Conservation (phyloP, 1,284 basidiomycete species). For the Ustilago bromivora region DNA sequence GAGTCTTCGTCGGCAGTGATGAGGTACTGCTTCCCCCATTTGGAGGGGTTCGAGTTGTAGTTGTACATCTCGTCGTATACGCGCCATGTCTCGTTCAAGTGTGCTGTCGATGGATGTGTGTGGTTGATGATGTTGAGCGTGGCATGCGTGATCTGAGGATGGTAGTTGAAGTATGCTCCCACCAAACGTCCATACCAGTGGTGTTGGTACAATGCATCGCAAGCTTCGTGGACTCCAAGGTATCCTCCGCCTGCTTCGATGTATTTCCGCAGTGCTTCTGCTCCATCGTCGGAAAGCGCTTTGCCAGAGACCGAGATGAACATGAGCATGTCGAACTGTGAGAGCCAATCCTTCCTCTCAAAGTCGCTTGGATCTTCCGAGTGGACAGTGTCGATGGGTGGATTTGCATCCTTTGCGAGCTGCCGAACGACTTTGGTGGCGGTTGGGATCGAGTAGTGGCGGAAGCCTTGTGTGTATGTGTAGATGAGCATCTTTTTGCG, state of each 20-base stretch:
- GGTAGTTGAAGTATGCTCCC: constrained; percentile 59
- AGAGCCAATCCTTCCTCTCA: constrained; percentile 44
- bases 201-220: constrained; percentile 50
- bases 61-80: constrained; percentile 63
- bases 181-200: constrained; percentile 60
- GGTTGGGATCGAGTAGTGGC: constrained; percentile 55
- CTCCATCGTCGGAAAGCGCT: constrained; percentile 45
- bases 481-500: constrained; percentile 57
- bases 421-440: constrained; percentile 51
- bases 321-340: constrained; percentile 60
- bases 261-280: constrained; percentile 49
- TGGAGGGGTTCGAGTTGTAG: constrained; percentile 52
- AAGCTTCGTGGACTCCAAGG: constrained; percentile 60
- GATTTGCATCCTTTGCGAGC: constrained; percentile 39
- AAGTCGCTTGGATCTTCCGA: constrained; percentile 52
- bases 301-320: constrained; percentile 59
- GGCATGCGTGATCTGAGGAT: constrained; percentile 48
- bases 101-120: constrained; percentile 52
- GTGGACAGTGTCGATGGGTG: constrained; percentile 46
- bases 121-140: constrained; percentile 49
- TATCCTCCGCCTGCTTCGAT: constrained; percentile 62
- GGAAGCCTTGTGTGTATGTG: constrained; percentile 55
- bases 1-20: constrained; percentile 52
- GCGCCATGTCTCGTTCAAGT: constrained; percentile 51
- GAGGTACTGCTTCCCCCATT: constrained; percentile 50